These are phyloP conservation scores for Antarctomyces pellizariae DNA, from an alignment of 495 filamentous ascomycete species.

Conservation along the genomic window DNA sequence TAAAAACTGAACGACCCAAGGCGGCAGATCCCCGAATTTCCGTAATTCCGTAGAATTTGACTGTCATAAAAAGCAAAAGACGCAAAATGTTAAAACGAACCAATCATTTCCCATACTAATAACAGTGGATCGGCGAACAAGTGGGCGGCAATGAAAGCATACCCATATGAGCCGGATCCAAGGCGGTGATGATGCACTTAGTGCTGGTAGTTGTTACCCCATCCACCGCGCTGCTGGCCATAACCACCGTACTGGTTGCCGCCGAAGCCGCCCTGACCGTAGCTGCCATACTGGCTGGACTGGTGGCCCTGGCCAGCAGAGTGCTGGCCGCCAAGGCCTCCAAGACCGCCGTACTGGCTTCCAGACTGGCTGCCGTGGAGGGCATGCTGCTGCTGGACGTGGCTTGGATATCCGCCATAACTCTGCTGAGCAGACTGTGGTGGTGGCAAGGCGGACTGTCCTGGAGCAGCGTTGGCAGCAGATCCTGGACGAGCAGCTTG, in stretches of 20 bases:
- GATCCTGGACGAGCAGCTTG: slow-evolving; percentile 68
- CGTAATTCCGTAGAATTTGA: no score
- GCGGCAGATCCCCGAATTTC: no score
- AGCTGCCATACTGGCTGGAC: slow-evolving; percentile 22
- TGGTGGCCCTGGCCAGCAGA: slow-evolving; percentile 38
- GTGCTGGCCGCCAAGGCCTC: slow-evolving; percentile 43
- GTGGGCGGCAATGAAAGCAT: no score
- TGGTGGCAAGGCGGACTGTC: slow-evolving; percentile 45
- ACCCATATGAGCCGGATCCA: no score
- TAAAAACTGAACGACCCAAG: no score
- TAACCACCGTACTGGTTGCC: slow-evolving; percentile 26
- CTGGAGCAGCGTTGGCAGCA: slow-evolving; percentile 47
- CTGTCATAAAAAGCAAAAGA: no score
- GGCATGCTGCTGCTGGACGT: slow-evolving; percentile 36
- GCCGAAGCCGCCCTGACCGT: slow-evolving; percentile 30
- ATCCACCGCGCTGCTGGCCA: slow-evolving; percentile 26
- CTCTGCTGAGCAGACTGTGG: slow-evolving; percentile 42
- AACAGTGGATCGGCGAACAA: no score
- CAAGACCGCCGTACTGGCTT: slow-evolving; percentile 40
- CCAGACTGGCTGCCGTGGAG: slow-evolving; percentile 31
- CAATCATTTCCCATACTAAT: no score
- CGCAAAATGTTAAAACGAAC: no score
- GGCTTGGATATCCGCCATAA: slow-evolving; percentile 52
- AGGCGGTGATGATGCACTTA: slow-evolving; percentile 9
- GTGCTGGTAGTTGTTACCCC: slow-evolving; percentile 46